phyloP scores from a whole-genome alignment of 2,329 filamentous ascomycete species.

The Microcyclospora pomicola region DNA sequence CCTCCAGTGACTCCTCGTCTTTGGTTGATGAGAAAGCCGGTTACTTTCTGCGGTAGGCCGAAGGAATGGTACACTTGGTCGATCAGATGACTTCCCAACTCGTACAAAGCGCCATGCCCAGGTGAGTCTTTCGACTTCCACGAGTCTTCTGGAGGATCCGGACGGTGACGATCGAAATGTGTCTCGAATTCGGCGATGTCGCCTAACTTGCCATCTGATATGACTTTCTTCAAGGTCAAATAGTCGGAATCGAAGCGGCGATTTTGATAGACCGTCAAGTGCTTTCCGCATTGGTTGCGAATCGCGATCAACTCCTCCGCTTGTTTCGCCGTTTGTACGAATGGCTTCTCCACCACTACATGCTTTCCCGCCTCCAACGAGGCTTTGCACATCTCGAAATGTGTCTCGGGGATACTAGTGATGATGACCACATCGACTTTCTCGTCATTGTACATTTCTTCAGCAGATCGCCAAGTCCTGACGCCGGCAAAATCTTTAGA shows the following conservation, averaged over 20 bases:
- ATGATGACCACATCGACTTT: conserved; percentile 57
- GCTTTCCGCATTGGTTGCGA: conserved; percentile 25
- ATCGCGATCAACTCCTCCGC: conserved; percentile 45
- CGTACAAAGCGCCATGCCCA: conserved; percentile 56
- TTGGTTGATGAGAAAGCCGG: conserved; percentile 54
- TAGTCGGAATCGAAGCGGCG: conserved; percentile 69
- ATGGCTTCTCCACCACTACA: conserved; percentile 71
- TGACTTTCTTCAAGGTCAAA: conserved; percentile 50
- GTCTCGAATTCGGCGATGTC: conserved; percentile 66
- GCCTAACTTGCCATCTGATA: conserved; percentile 48
- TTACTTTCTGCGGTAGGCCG: conserved; percentile 53
- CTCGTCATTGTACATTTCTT: conserved; percentile 51
- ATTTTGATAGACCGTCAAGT: conserved; percentile 40
- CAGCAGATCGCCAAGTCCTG: conserved; percentile 49
- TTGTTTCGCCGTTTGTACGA: conserved; percentile 57
- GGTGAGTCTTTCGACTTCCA: conserved; percentile 58
- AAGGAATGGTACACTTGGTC: conserved; percentile 62
- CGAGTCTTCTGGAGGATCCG: conserved; percentile 34
- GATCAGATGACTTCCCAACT: conserved; percentile 62
- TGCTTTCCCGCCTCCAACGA: conserved; percentile 60
- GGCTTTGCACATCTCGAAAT: conserved; percentile 50
- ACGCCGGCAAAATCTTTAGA: conserved; percentile 51
- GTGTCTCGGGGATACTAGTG: conserved; percentile 57
- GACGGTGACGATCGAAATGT: conserved; percentile 64
- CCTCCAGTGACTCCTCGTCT: conserved; percentile 42